Percentiles rank a stretch among this genome's conserved stretches.
Conservation (phyloP, 306 rosid genomes). For the Parietaria judaica region DNA sequence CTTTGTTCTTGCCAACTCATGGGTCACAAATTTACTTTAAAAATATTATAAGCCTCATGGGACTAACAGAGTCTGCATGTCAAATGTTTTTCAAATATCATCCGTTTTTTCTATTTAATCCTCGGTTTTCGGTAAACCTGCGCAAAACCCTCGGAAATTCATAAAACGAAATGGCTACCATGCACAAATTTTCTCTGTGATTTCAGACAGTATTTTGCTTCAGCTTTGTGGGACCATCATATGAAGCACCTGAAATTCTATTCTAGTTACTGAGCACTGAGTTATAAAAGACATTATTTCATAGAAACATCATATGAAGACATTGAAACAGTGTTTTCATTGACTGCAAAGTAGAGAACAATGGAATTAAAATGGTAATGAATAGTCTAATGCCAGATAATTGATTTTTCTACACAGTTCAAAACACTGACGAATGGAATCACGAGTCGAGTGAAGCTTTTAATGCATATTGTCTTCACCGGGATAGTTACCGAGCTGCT, state of each 20-base stretch:
- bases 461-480: conserved; percentile 48
- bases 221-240: conserved; percentile 40
- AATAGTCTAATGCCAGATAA: conserved; percentile 39
- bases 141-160: no score
- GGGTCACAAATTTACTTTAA: no score
- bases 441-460: conserved; percentile 21
- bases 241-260: conserved; percentile 30
- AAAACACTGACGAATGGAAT: conserved; percentile 48
- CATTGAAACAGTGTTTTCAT: conserved; percentile 31
- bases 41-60: no score
- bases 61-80: no score
- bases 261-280: conserved; percentile 21
- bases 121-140: no score
- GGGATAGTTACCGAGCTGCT: conserved; percentile 52
- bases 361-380: conserved; percentile 26
- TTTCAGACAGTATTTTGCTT: conserved; percentile 18
- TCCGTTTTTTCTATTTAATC: no score
- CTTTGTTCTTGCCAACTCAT: no score
- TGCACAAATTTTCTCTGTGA: conserved; percentile 2
- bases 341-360: conserved; percentile 32
- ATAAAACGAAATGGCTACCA: not conserved
- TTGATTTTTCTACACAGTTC: conserved; percentile 28
- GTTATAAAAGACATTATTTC: conserved; percentile 14
- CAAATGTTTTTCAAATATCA: no score
- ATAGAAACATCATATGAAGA: conserved; percentile 2